These are phyloP conservation scores for Vicia sativa DNA, from an alignment of 306 rosid genomes.

Conservation along the genomic window DNA sequence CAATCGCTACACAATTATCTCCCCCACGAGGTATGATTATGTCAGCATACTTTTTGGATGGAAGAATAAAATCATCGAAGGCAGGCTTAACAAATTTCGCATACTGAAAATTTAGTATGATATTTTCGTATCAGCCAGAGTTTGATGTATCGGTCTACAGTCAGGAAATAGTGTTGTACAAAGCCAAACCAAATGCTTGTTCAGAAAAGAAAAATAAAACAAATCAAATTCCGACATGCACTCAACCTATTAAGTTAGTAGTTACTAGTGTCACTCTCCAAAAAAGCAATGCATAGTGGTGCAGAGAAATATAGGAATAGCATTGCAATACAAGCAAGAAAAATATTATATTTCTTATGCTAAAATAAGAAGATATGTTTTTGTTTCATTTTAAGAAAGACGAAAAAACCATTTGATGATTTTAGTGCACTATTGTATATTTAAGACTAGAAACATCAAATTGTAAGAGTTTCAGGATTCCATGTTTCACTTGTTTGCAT, in stretches of 20 bases:
- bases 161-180: constrained; percentile 11
- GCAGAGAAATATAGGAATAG: background rate
- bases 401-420: background rate
- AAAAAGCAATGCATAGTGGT: background rate
- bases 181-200: constrained; percentile 20
- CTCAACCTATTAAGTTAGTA: background rate
- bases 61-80: constrained; percentile 91
- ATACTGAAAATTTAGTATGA: constrained; percentile 57
- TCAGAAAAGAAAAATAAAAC: background rate
- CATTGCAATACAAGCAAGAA: background rate
- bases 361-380: background rate
- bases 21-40: constrained; percentile 92
- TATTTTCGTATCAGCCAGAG: constrained; percentile 37
- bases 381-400: constrained; percentile 8
- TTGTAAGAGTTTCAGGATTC: background rate
- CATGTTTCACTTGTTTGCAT: constrained; percentile 6
- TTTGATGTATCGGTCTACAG: constrained; percentile 27
- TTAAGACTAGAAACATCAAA: constrained; percentile 21
- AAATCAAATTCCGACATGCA: no score
- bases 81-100: constrained; percentile 96
- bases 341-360: background rate
- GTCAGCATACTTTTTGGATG: constrained; percentile 95
- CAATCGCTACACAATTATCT: constrained; percentile 88
- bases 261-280: background rate
- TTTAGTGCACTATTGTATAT: background rate